phyloP scores from a whole-genome alignment of 2,329 filamentous ascomycete species.

The Microsporum audouinii region DNA sequence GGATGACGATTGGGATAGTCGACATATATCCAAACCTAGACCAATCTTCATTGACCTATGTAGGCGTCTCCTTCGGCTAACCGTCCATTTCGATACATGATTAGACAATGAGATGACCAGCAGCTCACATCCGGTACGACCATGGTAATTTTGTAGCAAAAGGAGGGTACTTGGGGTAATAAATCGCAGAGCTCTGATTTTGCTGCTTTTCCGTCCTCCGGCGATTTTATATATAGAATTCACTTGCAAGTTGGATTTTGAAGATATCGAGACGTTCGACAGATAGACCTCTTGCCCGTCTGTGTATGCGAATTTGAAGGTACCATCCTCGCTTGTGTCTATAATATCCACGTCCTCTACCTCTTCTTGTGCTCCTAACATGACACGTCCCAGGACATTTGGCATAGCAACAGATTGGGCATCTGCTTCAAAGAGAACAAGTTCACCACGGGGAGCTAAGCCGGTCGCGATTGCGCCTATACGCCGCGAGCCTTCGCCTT shows the following conservation, averaged over 20 bases:
- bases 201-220: constrained; percentile 28
- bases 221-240: constrained; percentile 15
- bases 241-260: constrained; percentile 29
- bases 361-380: constrained; percentile 41
- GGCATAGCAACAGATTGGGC: constrained; percentile 39
- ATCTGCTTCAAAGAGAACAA: constrained; percentile 66
- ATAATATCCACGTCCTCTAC: constrained; percentile 38
- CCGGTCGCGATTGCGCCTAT: constrained; percentile 71
- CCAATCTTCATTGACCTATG: constrained; percentile 60
- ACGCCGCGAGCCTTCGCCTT: constrained; percentile 44
- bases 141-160: constrained; percentile 45
- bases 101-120: constrained; percentile 34
- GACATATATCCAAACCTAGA: constrained; percentile 64
- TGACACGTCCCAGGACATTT: constrained; percentile 46
- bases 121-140: constrained; percentile 45
- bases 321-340: constrained; percentile 22
- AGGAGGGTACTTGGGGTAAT: constrained; percentile 43
- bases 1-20: constrained; percentile 48
- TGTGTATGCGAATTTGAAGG: constrained; percentile 67
- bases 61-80: constrained; percentile 47
- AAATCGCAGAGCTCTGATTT: constrained; percentile 47
- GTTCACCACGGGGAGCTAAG: constrained; percentile 61
- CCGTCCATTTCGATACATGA: constrained; percentile 27
- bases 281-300: constrained; percentile 63
- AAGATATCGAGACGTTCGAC: constrained; percentile 45